phyloP scores from a whole-genome alignment of 2,329 filamentous ascomycete genomes.

The Davidsoniella eucalypti region DNA sequence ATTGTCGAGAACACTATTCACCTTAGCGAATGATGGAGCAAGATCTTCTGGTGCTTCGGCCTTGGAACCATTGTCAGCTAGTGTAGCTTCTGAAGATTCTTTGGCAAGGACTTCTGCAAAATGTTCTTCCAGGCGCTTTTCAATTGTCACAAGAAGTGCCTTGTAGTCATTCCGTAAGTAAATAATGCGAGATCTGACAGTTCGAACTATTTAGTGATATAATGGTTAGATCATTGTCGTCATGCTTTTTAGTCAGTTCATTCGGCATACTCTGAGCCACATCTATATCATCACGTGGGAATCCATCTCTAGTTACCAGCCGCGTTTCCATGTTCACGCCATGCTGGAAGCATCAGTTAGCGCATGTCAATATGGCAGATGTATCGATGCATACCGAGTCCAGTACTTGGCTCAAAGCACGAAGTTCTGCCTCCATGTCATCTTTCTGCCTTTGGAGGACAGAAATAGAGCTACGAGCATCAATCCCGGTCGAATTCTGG shows the following conservation, averaged over 20 bases:
- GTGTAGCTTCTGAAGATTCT: not conserved
- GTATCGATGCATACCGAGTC: constrained; percentile 48
- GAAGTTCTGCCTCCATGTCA: constrained; percentile 69
- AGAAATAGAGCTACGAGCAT: constrained; percentile 49
- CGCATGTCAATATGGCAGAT: not conserved
- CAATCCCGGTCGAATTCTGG: constrained; percentile 41
- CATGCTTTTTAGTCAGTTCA: not conserved
- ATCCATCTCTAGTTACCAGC: constrained; percentile 78
- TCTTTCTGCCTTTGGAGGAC: constrained; percentile 78
- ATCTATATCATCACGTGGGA: constrained; percentile 83
- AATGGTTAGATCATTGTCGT: constrained; percentile 13
- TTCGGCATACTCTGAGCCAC: constrained; percentile 64
- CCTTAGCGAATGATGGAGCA: constrained; percentile 61
- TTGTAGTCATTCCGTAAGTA: constrained; percentile 87
- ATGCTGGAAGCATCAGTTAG: constrained; percentile 40
- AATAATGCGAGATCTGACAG: constrained; percentile 82
- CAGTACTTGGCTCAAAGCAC: constrained; percentile 69
- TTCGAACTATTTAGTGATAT: constrained; percentile 49
- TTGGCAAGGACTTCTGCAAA: constrained; percentile 40
- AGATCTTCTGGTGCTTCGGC: not conserved
- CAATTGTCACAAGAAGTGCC: constrained; percentile 65
- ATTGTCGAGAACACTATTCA: constrained; percentile 62
- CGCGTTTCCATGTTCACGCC: constrained; percentile 82
- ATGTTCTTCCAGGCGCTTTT: constrained; percentile 73
- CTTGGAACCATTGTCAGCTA: not conserved